phyloP scores from a whole-genome alignment of 257 asterid species.

The Hygrophila difformis region DNA sequence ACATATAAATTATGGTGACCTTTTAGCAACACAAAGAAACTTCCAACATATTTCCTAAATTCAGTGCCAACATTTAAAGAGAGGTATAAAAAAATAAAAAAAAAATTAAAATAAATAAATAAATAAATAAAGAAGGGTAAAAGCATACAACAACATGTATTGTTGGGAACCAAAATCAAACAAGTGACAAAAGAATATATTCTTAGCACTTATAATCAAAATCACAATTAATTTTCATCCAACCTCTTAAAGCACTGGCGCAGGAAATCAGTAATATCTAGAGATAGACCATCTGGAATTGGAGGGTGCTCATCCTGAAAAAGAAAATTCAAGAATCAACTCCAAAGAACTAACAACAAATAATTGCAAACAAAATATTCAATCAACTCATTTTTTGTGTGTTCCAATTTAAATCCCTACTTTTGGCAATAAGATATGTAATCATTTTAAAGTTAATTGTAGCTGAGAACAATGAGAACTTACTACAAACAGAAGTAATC shows the following conservation, averaged over 20 bases:
- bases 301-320: constrained; percentile 64
- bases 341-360: constrained; percentile 14
- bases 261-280: constrained; percentile 54
- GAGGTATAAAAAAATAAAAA: neutral
- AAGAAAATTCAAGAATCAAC: constrained; percentile 18
- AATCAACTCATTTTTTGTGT: neutral
- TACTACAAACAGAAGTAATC: too few species aligned
- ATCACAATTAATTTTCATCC: constrained; percentile 17
- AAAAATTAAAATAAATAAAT: neutral
- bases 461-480: constrained; percentile 6
- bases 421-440: neutral
- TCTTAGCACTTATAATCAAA: neutral
- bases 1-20: too few species aligned
- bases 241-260: constrained; percentile 67
- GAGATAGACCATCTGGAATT: constrained; percentile 55
- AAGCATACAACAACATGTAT: too few species aligned
- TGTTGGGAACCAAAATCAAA: constrained; percentile 2
- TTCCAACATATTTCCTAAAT: constrained; percentile 3
- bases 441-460: too few species aligned
- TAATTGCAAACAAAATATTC: constrained; percentile 12
- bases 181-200: constrained; percentile 1
- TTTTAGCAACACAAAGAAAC: neutral
- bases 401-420: constrained; percentile 3
- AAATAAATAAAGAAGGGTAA: constrained; percentile 3
- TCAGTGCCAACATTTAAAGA: neutral